phyloP scores from a whole-genome alignment of 202 grass and related monocot species.

The Setaria viridis region DNA sequence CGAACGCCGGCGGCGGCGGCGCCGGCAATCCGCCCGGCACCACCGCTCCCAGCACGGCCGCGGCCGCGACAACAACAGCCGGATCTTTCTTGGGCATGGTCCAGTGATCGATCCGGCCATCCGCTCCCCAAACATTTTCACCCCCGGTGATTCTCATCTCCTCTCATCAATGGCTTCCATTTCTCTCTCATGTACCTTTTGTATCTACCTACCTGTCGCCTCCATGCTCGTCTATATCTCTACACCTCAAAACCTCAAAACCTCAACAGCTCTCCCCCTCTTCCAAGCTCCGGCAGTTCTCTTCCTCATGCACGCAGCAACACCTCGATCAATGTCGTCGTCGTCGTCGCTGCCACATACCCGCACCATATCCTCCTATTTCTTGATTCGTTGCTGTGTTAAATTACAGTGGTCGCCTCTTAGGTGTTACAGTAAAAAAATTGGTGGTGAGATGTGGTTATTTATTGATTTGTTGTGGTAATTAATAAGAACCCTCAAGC shows the following conservation, averaged over 20 bases:
- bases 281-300: conserved; percentile 35
- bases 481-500: conserved; percentile 70
- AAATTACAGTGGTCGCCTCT: conserved; percentile 40
- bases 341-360: conserved; percentile 27
- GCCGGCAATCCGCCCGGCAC: conserved; percentile 43
- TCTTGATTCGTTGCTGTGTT: conserved; percentile 68
- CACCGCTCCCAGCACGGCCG: conserved; percentile 53
- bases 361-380: conserved; percentile 19
- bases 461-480: conserved; percentile 88
- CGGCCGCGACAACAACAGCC: conserved; percentile 60
- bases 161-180: conserved; percentile 15
- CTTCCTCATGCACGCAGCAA: conserved; percentile 57
- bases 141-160: conserved; percentile 45
- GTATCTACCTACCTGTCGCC: conserved; percentile 59
- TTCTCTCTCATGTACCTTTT: conserved; percentile 53
- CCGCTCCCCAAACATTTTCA: neutral
- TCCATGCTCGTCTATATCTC: conserved; percentile 52
- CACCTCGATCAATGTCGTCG: conserved; percentile 35
- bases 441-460: conserved; percentile 64
- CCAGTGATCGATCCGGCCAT: conserved; percentile 50
- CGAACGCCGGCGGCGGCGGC: conserved; percentile 40
- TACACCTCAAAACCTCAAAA: conserved; percentile 48
- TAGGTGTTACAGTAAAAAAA: conserved; percentile 56
- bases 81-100: conserved; percentile 93
- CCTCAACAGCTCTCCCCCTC: conserved; percentile 38